Evolutionary conservation across 2,329 filamentous ascomycete genomes (phyloP), one percentile per base, ranked within the genome.

Genomic region (Alternaria ventricosa): DNA sequence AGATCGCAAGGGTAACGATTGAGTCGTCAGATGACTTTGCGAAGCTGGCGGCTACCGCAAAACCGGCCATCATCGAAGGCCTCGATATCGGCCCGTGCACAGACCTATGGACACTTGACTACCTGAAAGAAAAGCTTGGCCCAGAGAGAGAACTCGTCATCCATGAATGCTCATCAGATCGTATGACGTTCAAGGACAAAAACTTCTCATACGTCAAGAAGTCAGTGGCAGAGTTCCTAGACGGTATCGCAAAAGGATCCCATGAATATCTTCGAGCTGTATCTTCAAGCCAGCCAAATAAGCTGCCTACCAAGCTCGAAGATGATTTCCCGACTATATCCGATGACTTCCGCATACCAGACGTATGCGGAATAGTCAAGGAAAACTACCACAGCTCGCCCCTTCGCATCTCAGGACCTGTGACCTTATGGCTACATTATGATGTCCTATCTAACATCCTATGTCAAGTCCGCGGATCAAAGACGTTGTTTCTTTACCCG

Each of bases 391-490:
- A 96, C 75, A 95, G 91, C 76, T 94, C 92, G 3, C 90, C 94
- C 0, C 81, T 97, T 23, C 87, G 93, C 20, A 89, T 97, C 63
- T 95, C 92, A 5, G 92, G 92, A 1, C 88, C 88, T 2, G 91
- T 95, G 11, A 91, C 89, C 44, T 92, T 97, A 87, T 97, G 94
- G 94, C 84, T 97, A 30, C 93, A 96, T 79, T 96, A 96, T 82
- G 92, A 96, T 80, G 92, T 96, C 15, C 94, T 96, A 86, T 92
- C 93, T 54, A 97, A 97, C 72, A 84, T 97, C 4, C 90, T 96
- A 64, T 93, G 90, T 72, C 94, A 97, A 75, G 86, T 97, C 55
- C 81, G 83, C 41, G 93, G 94, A 5, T 85, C 86, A 1, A 96
- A 96, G 75, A 86, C 87, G 27, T 84, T 96, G 61, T 80, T 93